phyloP scores from a whole-genome alignment of 208 protist genomes.

The Trypanosoma cruzi region DNA sequence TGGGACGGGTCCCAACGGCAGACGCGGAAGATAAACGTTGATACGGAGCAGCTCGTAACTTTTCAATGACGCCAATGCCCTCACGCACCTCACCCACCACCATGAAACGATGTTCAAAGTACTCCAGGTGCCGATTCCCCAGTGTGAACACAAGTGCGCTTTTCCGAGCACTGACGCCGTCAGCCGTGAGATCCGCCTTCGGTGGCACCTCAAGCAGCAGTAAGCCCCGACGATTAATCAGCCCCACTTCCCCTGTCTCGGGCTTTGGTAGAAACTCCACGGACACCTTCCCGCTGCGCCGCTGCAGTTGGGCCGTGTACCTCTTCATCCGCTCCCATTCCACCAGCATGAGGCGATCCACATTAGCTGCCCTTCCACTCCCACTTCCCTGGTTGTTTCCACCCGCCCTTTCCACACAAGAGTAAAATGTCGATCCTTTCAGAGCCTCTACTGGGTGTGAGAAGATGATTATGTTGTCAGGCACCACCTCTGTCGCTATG shows the following conservation, averaged over 20 bases:
- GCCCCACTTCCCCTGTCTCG: slow-evolving; percentile 5
- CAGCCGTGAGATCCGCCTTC: not conserved
- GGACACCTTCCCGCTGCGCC: not conserved
- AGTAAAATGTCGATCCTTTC: slow-evolving; percentile 17
- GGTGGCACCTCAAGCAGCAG: slow-evolving; percentile 43
- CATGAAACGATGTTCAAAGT: slow-evolving; percentile 59
- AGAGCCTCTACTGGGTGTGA: slow-evolving; percentile 35
- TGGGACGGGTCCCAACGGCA: slow-evolving; percentile 6
- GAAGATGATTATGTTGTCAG: slow-evolving; percentile 69
- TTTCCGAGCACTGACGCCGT: not conserved
- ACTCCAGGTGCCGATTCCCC: slow-evolving; percentile 47
- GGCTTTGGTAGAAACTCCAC: slow-evolving; percentile 17
- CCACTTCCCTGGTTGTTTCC: not conserved
- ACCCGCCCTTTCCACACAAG: not conserved
- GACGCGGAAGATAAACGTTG: slow-evolving; percentile 5
- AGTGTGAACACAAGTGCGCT: slow-evolving; percentile 64
- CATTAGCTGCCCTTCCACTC: not conserved
- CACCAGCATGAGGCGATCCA: not conserved
- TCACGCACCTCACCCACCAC: slow-evolving; percentile 65
- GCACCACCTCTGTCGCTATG: slow-evolving; percentile 61
- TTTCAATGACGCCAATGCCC: slow-evolving; percentile 45
- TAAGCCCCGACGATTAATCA: slow-evolving; percentile 40
- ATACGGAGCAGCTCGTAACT: slow-evolving; percentile 39
- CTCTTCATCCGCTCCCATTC: slow-evolving; percentile 28
- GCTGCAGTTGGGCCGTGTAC: slow-evolving; percentile 3